Evolutionary conservation across 208 protist genomes (phyloP), one percentile per base, ranked within the genome.

Genomic region (Wallacemonas sp.): DNA sequence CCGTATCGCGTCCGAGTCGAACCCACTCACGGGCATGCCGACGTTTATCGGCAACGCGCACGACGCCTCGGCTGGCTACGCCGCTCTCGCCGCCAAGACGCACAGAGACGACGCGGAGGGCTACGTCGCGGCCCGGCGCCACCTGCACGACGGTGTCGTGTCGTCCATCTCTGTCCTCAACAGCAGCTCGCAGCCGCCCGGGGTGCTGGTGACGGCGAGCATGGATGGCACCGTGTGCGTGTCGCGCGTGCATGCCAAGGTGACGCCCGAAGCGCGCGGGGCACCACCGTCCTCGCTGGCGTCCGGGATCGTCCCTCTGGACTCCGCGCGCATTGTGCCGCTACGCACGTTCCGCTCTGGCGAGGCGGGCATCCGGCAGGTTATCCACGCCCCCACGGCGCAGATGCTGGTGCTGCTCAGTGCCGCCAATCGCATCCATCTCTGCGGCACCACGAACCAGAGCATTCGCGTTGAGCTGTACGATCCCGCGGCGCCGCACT

Each of bases 401-500:
- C 75, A 79, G 41, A 54, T 80, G 65, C 64, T 85, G 26, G 80
- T 70, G 2, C 66, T 76, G 54, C 72, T 72, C 30, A 85, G 75
- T n/a, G 75, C 65, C 11, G 30, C 54, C 0, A 85, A 85, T 58
- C 63, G 58, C 26, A 30, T 81, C 26, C 74, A 72, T n/a, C 44
- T 79, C 27, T 81, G 54, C 63, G 66, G 80, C 52, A 72, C 52
- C 19, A 69, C 71, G 2, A 60, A 81, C 56, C 65, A 69, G 39
- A 54, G 70, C 55, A 72, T 72, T 3, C 39, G 67, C 21, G 56
- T 93, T 11, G 87, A 93, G 56, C 68, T 93, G 32, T 88, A 87
- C 68, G 87, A 93, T 48, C 81, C 87, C 0, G 52, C 78, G 3
- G 73, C 81, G 16, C 81, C 87, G n/a, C 87, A 93, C 65, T 85